Percentiles rank a stretch among this genome's conserved stretches.
Conservation (phyloP, 2,329 filamentous ascomycete genomes). For the Trichophyton equinum region DNA sequence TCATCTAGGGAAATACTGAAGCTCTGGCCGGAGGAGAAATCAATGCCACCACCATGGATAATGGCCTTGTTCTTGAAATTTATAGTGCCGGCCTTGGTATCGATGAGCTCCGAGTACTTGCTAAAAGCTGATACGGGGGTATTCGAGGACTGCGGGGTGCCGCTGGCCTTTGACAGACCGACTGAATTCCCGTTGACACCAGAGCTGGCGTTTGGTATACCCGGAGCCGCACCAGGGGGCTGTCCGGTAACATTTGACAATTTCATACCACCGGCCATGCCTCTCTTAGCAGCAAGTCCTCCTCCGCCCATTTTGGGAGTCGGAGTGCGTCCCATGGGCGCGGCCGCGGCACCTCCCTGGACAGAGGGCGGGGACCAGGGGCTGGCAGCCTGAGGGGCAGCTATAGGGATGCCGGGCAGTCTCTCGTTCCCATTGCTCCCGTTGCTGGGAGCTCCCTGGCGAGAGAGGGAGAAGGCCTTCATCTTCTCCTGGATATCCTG, state of each 20-base stretch:
- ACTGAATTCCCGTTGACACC: not conserved
- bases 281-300: conserved; percentile 36
- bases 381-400: not conserved
- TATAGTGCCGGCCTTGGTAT: conserved; percentile 79
- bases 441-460: conserved; percentile 25
- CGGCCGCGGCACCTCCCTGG: not conserved
- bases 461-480: conserved; percentile 55
- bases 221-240: conserved; percentile 9
- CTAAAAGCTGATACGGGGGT: conserved; percentile 37
- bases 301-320: conserved; percentile 31
- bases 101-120: conserved; percentile 70
- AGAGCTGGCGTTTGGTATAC: not conserved
- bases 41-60: conserved; percentile 76
- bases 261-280: conserved; percentile 36
- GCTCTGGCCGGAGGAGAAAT: conserved; percentile 78
- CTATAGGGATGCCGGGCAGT: not conserved
- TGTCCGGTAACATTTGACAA: conserved; percentile 36
- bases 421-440: not conserved
- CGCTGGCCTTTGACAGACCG: not conserved
- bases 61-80: conserved; percentile 88
- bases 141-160: conserved; percentile 8
- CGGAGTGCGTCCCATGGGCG: conserved; percentile 9
- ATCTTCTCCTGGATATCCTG: conserved; percentile 57
- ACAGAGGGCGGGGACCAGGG: conserved; percentile 13
- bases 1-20: conserved; percentile 95